Evolutionary conservation across 1,284 basidiomycete genomes (phyloP), one percentile per base, ranked within the genome.

Genomic region (Boletus holoroseus): DNA sequence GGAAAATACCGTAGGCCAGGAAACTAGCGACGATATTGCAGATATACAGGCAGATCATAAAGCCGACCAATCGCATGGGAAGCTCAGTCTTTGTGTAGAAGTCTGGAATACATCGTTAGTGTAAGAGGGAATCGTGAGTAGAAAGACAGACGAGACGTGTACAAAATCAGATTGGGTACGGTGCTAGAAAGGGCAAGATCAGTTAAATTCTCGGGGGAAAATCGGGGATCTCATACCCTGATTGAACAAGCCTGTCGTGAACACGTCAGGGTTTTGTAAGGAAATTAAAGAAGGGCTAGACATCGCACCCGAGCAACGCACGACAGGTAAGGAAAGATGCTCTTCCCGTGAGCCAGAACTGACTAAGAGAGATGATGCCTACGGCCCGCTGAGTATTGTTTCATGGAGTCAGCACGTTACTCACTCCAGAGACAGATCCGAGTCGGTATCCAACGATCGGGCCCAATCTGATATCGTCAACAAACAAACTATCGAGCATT

Each of bases 31-130:
- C 38, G 34, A 86, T 78, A 16, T 65, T 68, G 49, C 75, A 76
- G 7, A 79, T 51, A 20, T 58, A 49, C 55, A 78, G 72, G 16
- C 75, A 75, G 32, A 82, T 77, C 84, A 82, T 88, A 69, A 88
- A 88, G 40, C 76, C 68, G 0, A 81, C 76, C 7, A 88, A 69
- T 2, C 87, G 79, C 36, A 86, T 66, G 0, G 85, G 84, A 3
- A 89, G 72, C 61, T 85, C 82, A 5, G 68, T 75, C 63, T 81
- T 83, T 3, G 79, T 85, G 63, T 86, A 86, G 59, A 79, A 88
- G 38, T 62, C 61, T 63, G 13, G 12, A 6, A 15, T 3, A 40
- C 3, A 31, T 32, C 15, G 1, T 53, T 3, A 50, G 22, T 16
- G 16, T 0, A 32, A 7, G 12, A 22, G 8, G 31, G 2, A 5